Evolutionary conservation across 1,284 basidiomycete species (phyloP), one percentile per base, ranked within the genome.

Genomic region (Irpex sp.): DNA sequence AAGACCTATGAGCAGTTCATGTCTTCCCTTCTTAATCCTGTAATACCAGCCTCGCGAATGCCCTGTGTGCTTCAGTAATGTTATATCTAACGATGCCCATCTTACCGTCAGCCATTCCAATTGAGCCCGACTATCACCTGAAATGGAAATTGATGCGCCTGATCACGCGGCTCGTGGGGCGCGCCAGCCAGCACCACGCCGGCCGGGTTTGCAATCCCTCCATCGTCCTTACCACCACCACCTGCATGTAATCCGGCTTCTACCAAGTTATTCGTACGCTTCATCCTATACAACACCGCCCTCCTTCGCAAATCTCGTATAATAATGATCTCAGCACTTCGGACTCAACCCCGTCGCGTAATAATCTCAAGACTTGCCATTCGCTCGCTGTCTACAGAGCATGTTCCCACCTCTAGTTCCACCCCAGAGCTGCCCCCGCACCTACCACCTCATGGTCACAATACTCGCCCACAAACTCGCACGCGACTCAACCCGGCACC

Each of bases 361-460:
- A 36, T 61, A 66, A 59, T 68, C 61, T 66, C 71, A 60, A 65
- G 69, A 55, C 64, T 67, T 60, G 67, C 70, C 67, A 65, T 73
- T 70, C 82, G 84, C 70, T 79, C 77, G 11, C 74, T 84, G 37
- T 77, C 84, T 21, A 85, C 83, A 59, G 83, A 86, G 74, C 71
- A 78, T 11, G 65, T 79, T 33, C 64, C 76, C 56, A 69, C 75
- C 26, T 66, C 74, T 37, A 67, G 64, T 17, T 68, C 65, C 65
- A 75, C 62, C 70, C 78, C 65, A 56, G 57, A 72, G 63, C 75
- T 71, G 59, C 78, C 70, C 75, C 77, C 63, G 71, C 77, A 51
- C 67, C 75, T 61, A 66, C 70, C 61, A 71, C 53, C 53, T 11
- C 17, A 26, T 55, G 53, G 53, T 1, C 53, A 31, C 17, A 21